phyloP scores from a whole-genome alignment of 176 grass and related monocot genomes.

The Oryza meridionalis region DNA sequence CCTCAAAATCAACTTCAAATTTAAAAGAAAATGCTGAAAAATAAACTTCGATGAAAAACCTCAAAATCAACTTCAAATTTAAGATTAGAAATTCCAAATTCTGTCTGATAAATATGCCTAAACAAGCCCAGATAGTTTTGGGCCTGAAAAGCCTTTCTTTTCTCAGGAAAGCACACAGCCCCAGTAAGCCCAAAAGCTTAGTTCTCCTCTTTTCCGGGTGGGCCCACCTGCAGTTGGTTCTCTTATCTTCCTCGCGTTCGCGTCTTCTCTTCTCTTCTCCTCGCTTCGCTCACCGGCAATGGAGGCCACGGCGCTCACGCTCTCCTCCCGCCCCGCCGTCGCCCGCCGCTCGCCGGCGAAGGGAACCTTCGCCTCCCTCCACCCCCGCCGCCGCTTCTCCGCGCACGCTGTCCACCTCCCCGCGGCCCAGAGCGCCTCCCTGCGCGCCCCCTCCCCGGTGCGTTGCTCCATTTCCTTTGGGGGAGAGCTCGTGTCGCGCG shows the following conservation, averaged over 20 bases:
- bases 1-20: no score
- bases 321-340: not conserved
- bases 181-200: not conserved
- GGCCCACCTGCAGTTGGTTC: not conserved
- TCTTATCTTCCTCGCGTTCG: no score
- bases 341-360: not conserved
- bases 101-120: no score
- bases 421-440: not conserved
- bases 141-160: no score
- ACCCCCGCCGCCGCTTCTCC: not conserved
- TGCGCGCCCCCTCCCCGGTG: conserved; percentile 22
- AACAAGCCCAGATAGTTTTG: no score
- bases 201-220: no score
- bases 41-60: no score
- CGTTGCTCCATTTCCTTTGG: not conserved
- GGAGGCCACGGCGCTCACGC: conserved; percentile 31
- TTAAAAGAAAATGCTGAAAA: no score
- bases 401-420: not conserved
- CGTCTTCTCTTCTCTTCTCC: no score
- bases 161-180: not conserved
- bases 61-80: no score
- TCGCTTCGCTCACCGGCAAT: conserved; percentile 14
- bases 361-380: not conserved
- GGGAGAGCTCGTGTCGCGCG: not conserved
- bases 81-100: no score